Evolutionary conservation across 2,329 filamentous ascomycete species (phyloP).

Genomic region (Microthyrium microscopicum): DNA sequence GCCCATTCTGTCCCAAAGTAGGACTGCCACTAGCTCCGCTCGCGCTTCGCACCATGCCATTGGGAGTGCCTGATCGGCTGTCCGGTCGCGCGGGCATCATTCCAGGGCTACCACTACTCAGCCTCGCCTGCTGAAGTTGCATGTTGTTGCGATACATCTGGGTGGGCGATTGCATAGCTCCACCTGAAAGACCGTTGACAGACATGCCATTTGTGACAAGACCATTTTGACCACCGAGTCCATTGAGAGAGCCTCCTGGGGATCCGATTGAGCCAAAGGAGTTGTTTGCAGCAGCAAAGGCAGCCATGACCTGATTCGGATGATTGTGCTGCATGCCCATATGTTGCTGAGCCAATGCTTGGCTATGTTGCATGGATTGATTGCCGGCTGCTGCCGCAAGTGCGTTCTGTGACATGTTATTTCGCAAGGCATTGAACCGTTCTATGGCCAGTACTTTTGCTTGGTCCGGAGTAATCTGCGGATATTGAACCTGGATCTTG

Average conservation of each 20-base stretch:
- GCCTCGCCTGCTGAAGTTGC: slow-evolving; percentile 3
- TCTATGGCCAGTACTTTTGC: slow-evolving; percentile 36
- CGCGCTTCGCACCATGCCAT: too few species aligned
- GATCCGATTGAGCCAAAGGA: slow-evolving; percentile 6
- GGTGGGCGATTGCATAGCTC: neutral
- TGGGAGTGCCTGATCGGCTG: slow-evolving; percentile 8
- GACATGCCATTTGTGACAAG: neutral
- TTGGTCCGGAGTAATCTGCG: slow-evolving; percentile 36
- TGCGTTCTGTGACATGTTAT: slow-evolving; percentile 19
- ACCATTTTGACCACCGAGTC: neutral
- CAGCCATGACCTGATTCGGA: neutral
- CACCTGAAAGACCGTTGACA: neutral
- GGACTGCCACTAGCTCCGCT: too few species aligned
- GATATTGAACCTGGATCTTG: slow-evolving; percentile 34
- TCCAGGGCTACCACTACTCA: slow-evolving; percentile 7
- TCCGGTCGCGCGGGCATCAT: slow-evolving; percentile 3
- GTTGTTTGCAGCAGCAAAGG: neutral
- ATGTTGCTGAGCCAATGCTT: neutral
- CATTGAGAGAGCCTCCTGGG: neutral
- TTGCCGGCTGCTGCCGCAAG: slow-evolving; percentile 17
- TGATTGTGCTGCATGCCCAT: slow-evolving; percentile 1
- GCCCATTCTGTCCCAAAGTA: too few species aligned
- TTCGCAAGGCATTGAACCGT: slow-evolving; percentile 25
- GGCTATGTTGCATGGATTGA: slow-evolving; percentile 12
- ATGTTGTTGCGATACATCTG: slow-evolving; percentile 4